Conservation (phyloP, 1,284 basidiomycete genomes). For the Malassezia nana region DNA sequence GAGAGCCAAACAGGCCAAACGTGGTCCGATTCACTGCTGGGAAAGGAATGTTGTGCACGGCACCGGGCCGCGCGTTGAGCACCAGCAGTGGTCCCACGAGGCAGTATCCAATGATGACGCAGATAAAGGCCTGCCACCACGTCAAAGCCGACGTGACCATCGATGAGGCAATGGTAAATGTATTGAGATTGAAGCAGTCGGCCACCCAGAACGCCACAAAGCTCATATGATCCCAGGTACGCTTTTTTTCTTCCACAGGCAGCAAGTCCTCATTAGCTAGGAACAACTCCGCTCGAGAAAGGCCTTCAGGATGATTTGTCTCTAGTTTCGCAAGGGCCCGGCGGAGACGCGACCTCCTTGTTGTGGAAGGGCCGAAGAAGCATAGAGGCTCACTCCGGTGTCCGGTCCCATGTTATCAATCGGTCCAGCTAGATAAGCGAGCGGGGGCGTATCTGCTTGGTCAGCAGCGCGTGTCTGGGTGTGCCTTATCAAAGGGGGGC, state of each 20-base stretch:
- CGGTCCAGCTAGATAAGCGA: no score
- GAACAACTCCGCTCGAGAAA: not conserved
- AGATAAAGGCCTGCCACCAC: slow-evolving; percentile 34
- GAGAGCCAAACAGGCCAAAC: slow-evolving; percentile 67
- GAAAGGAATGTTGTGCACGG: slow-evolving; percentile 57
- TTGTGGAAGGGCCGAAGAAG: no score
- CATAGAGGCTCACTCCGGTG: no score
- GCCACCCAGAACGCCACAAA: slow-evolving; percentile 40
- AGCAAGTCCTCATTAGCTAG: not conserved
- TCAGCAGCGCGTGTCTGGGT: not conserved
- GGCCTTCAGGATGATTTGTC: not conserved
- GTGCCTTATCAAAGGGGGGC: not conserved
- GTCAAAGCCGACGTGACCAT: slow-evolving; percentile 20
- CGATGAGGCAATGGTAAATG: slow-evolving; percentile 12
- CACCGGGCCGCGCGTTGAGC: slow-evolving; percentile 64
- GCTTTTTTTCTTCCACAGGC: slow-evolving; percentile 5
- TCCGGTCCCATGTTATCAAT: no score
- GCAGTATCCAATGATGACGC: slow-evolving; percentile 57
- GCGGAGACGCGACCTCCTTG: not conserved
- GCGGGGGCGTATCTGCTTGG: not conserved
- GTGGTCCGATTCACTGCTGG: slow-evolving; percentile 62
- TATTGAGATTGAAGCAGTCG: slow-evolving; percentile 38
- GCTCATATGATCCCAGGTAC: slow-evolving; percentile 29
- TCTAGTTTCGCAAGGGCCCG: not conserved
- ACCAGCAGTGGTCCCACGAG: slow-evolving; percentile 65